Evolutionary conservation across 2,329 filamentous ascomycete genomes (phyloP), one percentile per base, ranked within the genome.

Genomic region (Neobulgaria alba): DNA sequence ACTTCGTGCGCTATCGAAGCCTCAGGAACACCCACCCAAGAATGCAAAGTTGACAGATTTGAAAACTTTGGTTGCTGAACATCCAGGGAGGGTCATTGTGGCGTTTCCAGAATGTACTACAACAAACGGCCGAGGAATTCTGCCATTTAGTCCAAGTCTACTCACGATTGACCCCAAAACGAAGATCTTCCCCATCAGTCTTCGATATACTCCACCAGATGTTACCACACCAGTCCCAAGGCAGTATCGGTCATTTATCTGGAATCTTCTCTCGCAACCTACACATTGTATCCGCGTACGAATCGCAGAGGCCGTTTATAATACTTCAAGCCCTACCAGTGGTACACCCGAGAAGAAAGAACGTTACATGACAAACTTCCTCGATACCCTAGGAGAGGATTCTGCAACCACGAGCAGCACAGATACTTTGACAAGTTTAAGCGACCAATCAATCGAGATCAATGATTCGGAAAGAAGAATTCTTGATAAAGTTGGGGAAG

Each of bases 61-160:
- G 33, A 66, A 69, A 16, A 68, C 73, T 1, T 71, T 96, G 3
- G 59, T 88, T 9, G 64, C 69, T 21, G 68, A 73, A 43, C 75
- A 93, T 58, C 87, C 87, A 0, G 71, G 75, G 42, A 79, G 87
- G 33, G 76, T 86, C 44, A 75, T 96, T 47, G 87, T 82, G 47
- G 78, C 95, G 1, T 95, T 96, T 61, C 90, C 92, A 10, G 92
- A 98, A 65, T 90, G 84, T 63, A 92, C 84, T 3, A 94, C 92
- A 1, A 95, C 87, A 33, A 98, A 98, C 58, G 90, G 90, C 47
- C 82, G 85, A 52, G 92, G 83, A 3, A 89, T 96, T 47, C 65
- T 98, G 10, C 85, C 87, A 2, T 77, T 95, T 41, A 86, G 83
- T 46, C 86, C 84, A 0, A 82, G 79, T 37, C 70, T 98, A 1